These are phyloP conservation scores for Kalanchoe fedtschenkoi DNA, from an alignment of 164 flowering plant genomes.

Conservation along the genomic window DNA sequence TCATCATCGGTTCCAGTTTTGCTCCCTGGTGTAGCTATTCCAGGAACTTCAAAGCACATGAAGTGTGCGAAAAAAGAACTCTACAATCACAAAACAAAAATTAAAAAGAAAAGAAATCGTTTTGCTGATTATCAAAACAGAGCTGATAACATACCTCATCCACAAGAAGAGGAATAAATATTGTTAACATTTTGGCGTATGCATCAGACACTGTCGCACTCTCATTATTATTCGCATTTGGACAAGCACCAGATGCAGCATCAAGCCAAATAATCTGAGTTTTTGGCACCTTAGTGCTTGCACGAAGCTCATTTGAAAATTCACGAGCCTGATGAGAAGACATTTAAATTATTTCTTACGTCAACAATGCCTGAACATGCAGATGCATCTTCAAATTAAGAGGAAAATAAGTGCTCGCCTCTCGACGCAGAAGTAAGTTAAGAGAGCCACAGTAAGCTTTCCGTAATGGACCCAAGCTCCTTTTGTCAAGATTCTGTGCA, in stretches of 20 bases:
- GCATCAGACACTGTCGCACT: slow-evolving; percentile 90
- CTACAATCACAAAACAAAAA: slow-evolving; percentile 29
- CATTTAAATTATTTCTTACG: not conserved
- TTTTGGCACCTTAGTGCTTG: slow-evolving; percentile 87
- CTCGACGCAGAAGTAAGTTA: slow-evolving; percentile 88
- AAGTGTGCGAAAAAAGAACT: slow-evolving; percentile 98
- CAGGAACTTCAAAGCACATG: slow-evolving; percentile 99
- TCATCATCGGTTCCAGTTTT: slow-evolving; percentile 53
- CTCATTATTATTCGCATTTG: slow-evolving; percentile 55
- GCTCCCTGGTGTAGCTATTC: slow-evolving; percentile 73
- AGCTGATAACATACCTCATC: slow-evolving; percentile 56
- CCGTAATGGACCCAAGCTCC: slow-evolving; percentile 76
- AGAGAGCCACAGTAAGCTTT: slow-evolving; percentile 92
- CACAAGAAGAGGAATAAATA: slow-evolving; percentile 91
- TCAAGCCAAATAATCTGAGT: slow-evolving; percentile 94
- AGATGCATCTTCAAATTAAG: not conserved
- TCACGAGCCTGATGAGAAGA: slow-evolving; percentile 72
- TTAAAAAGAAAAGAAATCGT: not conserved
- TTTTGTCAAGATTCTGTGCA: slow-evolving; percentile 74
- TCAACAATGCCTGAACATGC: not conserved
- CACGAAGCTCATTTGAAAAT: slow-evolving; percentile 98
- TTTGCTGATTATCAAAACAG: not conserved
- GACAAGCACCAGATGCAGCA: slow-evolving; percentile 66
- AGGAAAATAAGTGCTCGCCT: slow-evolving; percentile 37
- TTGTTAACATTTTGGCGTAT: slow-evolving; percentile 85